These are phyloP conservation scores for Candida germanica DNA, from an alignment of 805 yeast genomes.

Conservation along the genomic window DNA sequence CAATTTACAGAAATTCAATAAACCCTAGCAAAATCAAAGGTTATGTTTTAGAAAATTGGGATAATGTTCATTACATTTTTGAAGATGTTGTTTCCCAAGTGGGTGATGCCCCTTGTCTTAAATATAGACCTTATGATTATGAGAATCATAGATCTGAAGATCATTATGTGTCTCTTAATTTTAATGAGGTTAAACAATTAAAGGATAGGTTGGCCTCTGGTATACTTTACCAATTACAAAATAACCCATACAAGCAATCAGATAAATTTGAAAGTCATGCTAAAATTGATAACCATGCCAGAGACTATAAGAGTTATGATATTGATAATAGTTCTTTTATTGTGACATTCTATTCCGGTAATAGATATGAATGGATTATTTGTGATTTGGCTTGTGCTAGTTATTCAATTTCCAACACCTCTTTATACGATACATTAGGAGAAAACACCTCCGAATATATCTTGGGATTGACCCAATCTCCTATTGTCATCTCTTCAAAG, in stretches of 20 bases:
- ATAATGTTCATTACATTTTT: slow-evolving; percentile 37
- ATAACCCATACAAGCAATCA: slow-evolving; percentile 20
- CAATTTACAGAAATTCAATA: slow-evolving; percentile 27
- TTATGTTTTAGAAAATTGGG: slow-evolving; percentile 29
- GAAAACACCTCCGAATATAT: slow-evolving; percentile 31
- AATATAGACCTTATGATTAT: slow-evolving; percentile 34
- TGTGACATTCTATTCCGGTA: slow-evolving; percentile 30
- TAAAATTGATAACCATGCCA: slow-evolving; percentile 26
- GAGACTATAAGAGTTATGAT: slow-evolving; percentile 26
- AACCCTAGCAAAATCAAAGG: slow-evolving; percentile 13
- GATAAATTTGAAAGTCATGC: slow-evolving; percentile 22
- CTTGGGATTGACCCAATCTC: slow-evolving; percentile 32
- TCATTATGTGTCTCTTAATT: slow-evolving; percentile 44
- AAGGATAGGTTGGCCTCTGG: slow-evolving; percentile 57
- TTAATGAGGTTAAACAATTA: slow-evolving; percentile 38
- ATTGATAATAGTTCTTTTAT: slow-evolving; percentile 22
- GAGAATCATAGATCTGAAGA: slow-evolving; percentile 26
- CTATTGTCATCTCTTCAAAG: slow-evolving; percentile 51
- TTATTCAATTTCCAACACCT: slow-evolving; percentile 34
- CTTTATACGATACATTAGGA: slow-evolving; percentile 42
- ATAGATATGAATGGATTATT: slow-evolving; percentile 37
- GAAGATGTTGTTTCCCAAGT: slow-evolving; percentile 19
- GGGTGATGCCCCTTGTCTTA: slow-evolving; percentile 33
- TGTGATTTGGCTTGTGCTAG: slow-evolving; percentile 34
- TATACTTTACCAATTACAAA: slow-evolving; percentile 29